Base-by-base conservation (phyloP, 108 stramenopile species). In the Poteriospumella lacustris region DNA sequence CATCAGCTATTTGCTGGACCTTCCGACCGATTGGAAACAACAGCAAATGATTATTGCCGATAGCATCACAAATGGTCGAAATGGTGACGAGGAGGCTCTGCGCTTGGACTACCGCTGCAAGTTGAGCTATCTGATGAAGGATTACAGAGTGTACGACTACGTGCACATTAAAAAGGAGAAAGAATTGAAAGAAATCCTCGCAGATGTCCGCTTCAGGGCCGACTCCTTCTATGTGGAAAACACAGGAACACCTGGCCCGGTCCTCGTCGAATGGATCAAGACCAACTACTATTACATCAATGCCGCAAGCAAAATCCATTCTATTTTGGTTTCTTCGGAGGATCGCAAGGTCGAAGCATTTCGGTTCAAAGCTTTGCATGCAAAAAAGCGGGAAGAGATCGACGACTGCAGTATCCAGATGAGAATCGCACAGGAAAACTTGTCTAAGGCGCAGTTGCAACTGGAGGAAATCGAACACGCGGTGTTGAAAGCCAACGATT, bases 31-130 rank as follows among this genome's bases (percentile, higher is more conserved):
- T 44, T 73, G 70, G 70, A 73, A 73, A 33, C 9, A 52, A 5
- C 41, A 42, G 36, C 70, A 73, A 34, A 42, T 73, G 36, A 19
- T 68, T 19, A 68, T 68, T 36, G 34, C 64, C 28, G 70, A 73
- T 42, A 19, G 12, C 3, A 34, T 24, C 3, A 3, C 60, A 26
- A 64, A 64, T 64, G 31, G 33, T 64, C 60, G 60, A 12, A 24
- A 5, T 34, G 70, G 70, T 73, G 70, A 73, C 3, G 70, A 73
- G 5, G 70, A 73, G 41, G 70, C 70, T 42, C n/a, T 73, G 38
- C 43, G 70, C 5, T 24, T 52, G 26, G 24, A 44, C 26, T 73
- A 73, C 36, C 15, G 36, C 36, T 73, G 70, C 42, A 73, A 73
- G 41, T 24, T 73, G 36, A 5, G 26, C 31, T 33, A 73, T 73